Base-by-base conservation (phyloP, 805 yeast genomes). In the Kodamaea sagamina region DNA sequence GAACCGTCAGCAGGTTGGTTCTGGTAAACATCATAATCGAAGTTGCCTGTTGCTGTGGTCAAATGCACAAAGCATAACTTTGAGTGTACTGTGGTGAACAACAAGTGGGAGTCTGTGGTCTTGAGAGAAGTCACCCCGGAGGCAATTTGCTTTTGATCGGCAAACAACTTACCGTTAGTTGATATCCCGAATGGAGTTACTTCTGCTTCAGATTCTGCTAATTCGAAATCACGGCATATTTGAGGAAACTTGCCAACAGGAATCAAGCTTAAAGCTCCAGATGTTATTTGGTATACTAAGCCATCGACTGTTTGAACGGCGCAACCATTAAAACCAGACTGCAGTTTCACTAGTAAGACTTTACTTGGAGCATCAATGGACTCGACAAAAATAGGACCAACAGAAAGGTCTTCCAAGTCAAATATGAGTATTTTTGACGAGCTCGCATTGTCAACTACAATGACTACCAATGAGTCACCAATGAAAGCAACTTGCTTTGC, bases 31-130 rank as follows among this genome's bases (percentile, higher is more conserved):
- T 55, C 58, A 26, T 57, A 62, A 12, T 74, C 72, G 26, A 64
- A 62, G n/a, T 29, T 22, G n/a, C 48, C 48, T n/a, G 54, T 59
- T 22, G 49, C 43, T 3, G 74, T 57, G 21, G 67, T 69, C 55
- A 90, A 68, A 62, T 89, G 97, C 32, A 87, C 76, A 54, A 92
- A 89, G 58, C 89, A 84, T 47, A 93, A 71, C 48, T 80, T 79
- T 48, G 89, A 86, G 50, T 87, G 93, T 5, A 93, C 95, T 2
- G 96, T 90, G 0, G 99, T 93, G 59, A 86, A 85, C 21, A 87
- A 62, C 10, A 92, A 66, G 55, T 86, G 84, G 6, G 81, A 72
- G 31, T 83, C 89, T 0, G 96, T 81, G 9, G 85, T 65, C 43
- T 78, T 74, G 44, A 92, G 62, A 0, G 98, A 90, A 0, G 98